These are phyloP conservation scores for Sophora flavescens DNA, from an alignment of 306 rosid species.

Conservation along the genomic window DNA sequence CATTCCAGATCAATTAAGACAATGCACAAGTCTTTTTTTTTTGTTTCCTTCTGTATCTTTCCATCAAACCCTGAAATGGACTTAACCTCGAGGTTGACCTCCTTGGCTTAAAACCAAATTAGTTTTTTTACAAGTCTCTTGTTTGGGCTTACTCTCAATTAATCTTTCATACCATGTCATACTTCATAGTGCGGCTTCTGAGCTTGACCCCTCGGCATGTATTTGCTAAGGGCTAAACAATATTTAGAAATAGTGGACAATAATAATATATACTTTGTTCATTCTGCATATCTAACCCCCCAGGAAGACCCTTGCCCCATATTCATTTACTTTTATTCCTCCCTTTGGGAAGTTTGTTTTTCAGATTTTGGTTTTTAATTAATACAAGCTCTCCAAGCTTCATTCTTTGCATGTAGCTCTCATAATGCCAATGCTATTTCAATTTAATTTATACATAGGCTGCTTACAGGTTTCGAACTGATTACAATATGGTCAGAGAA, in stretches of 20 bases:
- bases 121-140: background rate
- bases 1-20: background rate
- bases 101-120: background rate
- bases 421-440: conserved; percentile 42
- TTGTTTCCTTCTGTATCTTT: background rate
- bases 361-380: conserved; percentile 27
- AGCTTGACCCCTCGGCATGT: background rate
- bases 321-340: conserved; percentile 19
- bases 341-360: conserved; percentile 26
- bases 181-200: background rate
- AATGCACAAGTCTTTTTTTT: too few relatives aligned
- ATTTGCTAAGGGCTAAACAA: background rate
- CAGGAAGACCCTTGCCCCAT: background rate
- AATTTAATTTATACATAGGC: conserved; percentile 49
- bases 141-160: background rate
- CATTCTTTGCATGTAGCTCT: conserved; percentile 36
- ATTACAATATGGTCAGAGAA: conserved; percentile 84
- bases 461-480: conserved; percentile 85
- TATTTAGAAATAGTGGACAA: background rate
- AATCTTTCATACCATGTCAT: background rate
- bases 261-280: background rate
- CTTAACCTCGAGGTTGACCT: background rate
- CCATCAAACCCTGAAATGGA: background rate
- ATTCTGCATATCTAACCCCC: background rate
- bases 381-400: conserved; percentile 46